phyloP scores from a whole-genome alignment of 2,329 filamentous ascomycete genomes.

The Canariomyces notabilis region DNA sequence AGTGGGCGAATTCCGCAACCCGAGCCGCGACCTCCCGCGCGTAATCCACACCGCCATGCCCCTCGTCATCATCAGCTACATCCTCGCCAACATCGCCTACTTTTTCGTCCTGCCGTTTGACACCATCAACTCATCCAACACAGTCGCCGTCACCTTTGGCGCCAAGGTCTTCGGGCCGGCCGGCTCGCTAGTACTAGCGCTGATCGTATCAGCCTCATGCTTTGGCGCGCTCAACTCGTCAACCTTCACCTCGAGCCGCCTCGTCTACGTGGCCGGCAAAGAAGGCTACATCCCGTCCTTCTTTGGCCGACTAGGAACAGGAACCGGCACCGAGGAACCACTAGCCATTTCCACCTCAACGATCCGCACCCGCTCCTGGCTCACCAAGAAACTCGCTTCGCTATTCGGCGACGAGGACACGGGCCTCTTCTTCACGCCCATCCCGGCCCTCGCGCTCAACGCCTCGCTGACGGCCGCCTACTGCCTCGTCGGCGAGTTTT shows the following conservation, averaged over 20 bases:
- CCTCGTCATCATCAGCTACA: conserved; percentile 82
- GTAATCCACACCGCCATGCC: conserved; percentile 97
- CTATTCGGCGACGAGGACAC: conserved; percentile 70
- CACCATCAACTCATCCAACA: conserved; percentile 82
- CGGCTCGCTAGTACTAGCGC: conserved; percentile 76
- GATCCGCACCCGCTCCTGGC: conserved; percentile 49
- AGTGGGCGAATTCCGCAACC: conserved; percentile 92
- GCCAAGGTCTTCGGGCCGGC: conserved; percentile 80
- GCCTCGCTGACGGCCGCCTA: conserved; percentile 67
- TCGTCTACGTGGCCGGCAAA: conserved; percentile 91
- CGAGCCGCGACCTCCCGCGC: conserved; percentile 79
- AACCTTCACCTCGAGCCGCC: conserved; percentile 84
- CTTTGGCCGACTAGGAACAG: conserved; percentile 77
- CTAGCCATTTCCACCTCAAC: conserved; percentile 37
- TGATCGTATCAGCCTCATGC: conserved; percentile 86
- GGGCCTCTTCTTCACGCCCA: conserved; percentile 87
- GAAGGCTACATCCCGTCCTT: conserved; percentile 85
- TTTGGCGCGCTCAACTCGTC: conserved; percentile 93
- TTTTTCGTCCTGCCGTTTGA: conserved; percentile 84
- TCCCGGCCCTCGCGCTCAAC: conserved; percentile 86
- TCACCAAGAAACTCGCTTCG: conserved; percentile 54
- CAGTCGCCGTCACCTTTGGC: conserved; percentile 92
- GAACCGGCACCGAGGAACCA: conserved; percentile 36
- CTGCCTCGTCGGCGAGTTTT: conserved; percentile 82
- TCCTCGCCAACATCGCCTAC: conserved; percentile 88